phyloP scores from a whole-genome alignment of 2,329 filamentous ascomycete genomes.

The Penicillium rolfsii region DNA sequence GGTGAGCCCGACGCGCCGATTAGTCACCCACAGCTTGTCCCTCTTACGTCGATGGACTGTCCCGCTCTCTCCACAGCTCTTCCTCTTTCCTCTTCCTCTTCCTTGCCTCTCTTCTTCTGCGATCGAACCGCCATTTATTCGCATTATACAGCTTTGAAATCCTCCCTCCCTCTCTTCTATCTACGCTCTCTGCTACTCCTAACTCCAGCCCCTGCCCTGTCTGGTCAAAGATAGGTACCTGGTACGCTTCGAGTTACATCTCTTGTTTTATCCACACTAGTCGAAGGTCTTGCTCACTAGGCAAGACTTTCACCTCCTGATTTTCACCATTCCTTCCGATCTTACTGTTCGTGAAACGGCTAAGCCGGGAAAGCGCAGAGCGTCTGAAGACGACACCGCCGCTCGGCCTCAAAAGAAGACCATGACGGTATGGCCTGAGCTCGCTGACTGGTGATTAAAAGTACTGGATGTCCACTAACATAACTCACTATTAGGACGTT shows the following conservation, averaged over 20 bases:
- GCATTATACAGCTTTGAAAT: conserved; percentile 10
- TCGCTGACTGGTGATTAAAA: background rate
- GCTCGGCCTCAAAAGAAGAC: conserved; percentile 56
- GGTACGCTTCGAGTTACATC: conserved; percentile 35
- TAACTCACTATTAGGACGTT: conserved; percentile 45
- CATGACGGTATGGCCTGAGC: conserved; percentile 51
- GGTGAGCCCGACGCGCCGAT: conserved; percentile 18
- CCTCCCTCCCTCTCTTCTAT: background rate
- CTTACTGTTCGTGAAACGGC: conserved; percentile 48
- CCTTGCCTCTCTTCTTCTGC: conserved; percentile 18
- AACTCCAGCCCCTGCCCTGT: conserved; percentile 15
- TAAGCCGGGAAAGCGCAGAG: conserved; percentile 58
- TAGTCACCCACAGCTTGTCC: conserved; percentile 27
- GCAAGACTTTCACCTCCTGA: conserved; percentile 46
- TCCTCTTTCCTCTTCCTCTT: conserved; percentile 11
- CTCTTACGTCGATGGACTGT: conserved; percentile 33
- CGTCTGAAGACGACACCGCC: conserved; percentile 52
- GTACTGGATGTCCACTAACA: conserved; percentile 22
- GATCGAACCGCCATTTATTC: conserved; percentile 5
- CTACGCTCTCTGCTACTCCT: conserved; percentile 16
- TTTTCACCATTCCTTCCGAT: conserved; percentile 49
- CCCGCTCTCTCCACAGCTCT: conserved; percentile 18
- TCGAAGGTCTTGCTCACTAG: conserved; percentile 47
- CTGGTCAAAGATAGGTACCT: conserved; percentile 27
- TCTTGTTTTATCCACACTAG: conserved; percentile 30